phyloP scores from a whole-genome alignment of 768 basidiomycete genomes.

The Cystobasidium ongulense region DNA sequence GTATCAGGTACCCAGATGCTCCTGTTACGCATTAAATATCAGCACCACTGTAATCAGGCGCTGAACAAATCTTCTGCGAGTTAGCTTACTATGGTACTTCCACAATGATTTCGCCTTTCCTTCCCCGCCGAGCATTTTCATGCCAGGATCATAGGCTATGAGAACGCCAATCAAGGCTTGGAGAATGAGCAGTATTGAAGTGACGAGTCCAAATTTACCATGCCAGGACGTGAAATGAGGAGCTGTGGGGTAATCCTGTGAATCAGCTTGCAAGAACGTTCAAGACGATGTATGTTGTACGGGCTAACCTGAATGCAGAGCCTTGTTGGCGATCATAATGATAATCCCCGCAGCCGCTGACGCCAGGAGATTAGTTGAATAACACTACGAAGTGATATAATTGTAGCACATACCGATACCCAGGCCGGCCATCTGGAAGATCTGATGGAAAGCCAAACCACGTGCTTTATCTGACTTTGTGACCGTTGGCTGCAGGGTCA shows the following conservation, averaged over 20 bases:
- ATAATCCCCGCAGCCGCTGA: conserved; percentile 32
- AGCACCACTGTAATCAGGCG: not conserved
- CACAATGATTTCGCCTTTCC: conserved; percentile 32
- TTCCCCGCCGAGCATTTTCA: conserved; percentile 29
- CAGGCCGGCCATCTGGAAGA: conserved; percentile 33
- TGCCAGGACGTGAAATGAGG: conserved; percentile 38
- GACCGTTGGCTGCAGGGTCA: conserved; percentile 37
- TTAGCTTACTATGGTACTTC: conserved; percentile 39
- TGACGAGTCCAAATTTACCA: conserved; percentile 32
- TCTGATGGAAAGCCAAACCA: conserved; percentile 34
- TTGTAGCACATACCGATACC: not conserved
- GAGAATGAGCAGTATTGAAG: conserved; percentile 22
- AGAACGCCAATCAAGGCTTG: conserved; percentile 33
- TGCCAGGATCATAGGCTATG: conserved; percentile 33
- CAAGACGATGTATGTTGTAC: too few relatives aligned
- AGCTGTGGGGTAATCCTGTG: not conserved
- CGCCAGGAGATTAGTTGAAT: not conserved
- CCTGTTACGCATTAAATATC: not conserved
- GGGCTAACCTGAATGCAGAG: conserved; percentile 32
- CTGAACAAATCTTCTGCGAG: too few relatives aligned
- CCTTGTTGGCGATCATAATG: conserved; percentile 39
- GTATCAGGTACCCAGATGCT: conserved; percentile 36
- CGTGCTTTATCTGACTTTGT: conserved; percentile 31
- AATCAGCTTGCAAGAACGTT: too few relatives aligned
- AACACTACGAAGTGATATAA: not conserved